Percentiles rank a stretch among this genome's conserved stretches.
phyloP scores from a whole-genome alignment of 2,329 filamentous ascomycete species.

The Ophiocordyceps camponoti-leonardi region DNA sequence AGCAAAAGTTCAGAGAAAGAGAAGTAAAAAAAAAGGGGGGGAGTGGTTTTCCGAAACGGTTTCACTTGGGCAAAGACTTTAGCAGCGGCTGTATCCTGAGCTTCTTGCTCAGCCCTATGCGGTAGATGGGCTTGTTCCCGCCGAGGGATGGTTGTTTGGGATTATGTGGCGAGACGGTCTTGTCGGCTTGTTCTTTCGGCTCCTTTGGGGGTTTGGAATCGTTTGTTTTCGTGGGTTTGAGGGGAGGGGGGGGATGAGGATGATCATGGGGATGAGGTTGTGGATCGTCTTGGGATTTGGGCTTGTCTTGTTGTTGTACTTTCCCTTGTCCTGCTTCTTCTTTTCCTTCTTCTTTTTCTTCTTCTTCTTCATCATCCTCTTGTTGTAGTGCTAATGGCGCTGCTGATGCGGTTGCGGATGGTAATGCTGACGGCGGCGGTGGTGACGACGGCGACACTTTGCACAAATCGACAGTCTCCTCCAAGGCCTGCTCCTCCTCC shows the following conservation, averaged over 20 bases:
- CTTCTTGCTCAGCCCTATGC: constrained; percentile 33
- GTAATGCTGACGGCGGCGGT: no score
- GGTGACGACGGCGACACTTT: not conserved
- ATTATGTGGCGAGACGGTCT: not conserved
- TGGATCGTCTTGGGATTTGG: no score
- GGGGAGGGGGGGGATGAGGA: not conserved
- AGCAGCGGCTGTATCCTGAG: constrained; percentile 32
- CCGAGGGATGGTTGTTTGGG: not conserved
- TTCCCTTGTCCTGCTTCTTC: no score
- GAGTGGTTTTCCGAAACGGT: not conserved
- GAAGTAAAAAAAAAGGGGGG: not conserved
- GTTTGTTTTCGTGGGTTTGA: not conserved
- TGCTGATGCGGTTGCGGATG: no score
- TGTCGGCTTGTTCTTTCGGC: no score
- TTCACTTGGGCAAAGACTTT: constrained; percentile 27
- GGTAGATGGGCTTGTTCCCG: constrained; percentile 18
- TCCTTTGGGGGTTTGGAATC: not conserved
- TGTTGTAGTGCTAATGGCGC: no score
- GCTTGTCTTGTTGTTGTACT: not conserved
- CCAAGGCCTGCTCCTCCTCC: no score
- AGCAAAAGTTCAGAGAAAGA: not conserved
- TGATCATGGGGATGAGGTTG: no score
- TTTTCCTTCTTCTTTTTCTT: no score
- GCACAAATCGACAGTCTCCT: not conserved
- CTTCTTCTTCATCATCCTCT: no score